These are phyloP conservation scores for Populus davidiana DNA, from an alignment of 345 rosid genomes.

Conservation along the genomic window DNA sequence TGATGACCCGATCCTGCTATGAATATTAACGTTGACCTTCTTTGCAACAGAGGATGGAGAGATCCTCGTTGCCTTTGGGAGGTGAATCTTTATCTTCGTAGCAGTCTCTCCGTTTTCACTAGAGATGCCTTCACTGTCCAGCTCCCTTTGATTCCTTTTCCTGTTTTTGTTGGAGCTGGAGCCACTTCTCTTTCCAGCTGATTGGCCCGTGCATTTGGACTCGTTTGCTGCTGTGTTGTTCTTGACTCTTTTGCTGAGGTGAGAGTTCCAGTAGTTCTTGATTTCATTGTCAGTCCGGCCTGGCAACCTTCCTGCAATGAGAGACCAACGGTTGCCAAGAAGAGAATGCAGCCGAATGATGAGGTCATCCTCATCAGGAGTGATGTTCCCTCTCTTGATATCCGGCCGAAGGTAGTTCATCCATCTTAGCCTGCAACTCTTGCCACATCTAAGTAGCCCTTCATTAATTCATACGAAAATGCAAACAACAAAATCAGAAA, in stretches of 20 bases:
- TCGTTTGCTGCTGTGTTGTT: background rate
- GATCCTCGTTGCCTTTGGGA: slow-evolving; percentile 33
- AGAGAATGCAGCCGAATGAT: slow-evolving; percentile 44
- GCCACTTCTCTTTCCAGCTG: background rate
- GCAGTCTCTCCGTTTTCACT: background rate
- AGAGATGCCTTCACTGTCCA: background rate
- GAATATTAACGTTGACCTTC: background rate
- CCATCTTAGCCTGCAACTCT: slow-evolving; percentile 54
- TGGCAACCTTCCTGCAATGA: slow-evolving; percentile 40
- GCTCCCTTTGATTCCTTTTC: background rate
- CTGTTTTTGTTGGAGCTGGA: background rate
- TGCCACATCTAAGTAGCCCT: slow-evolving; percentile 50
- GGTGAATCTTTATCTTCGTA: slow-evolving; percentile 24
- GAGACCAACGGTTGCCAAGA: slow-evolving; percentile 49
- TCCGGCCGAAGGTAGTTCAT: slow-evolving; percentile 50
- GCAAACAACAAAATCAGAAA: background rate
- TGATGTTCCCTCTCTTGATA: slow-evolving; percentile 48
- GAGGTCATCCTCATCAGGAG: slow-evolving; percentile 50
- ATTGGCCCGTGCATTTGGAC: background rate
- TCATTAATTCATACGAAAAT: background rate
- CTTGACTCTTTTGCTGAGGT: slow-evolving; percentile 30
- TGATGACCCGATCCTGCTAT: background rate
- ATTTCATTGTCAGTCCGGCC: slow-evolving; percentile 57
- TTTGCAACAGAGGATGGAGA: slow-evolving; percentile 15
- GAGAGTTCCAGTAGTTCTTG: slow-evolving; percentile 50